These are phyloP conservation scores for Rhypophila decipiens DNA, from an alignment of 495 filamentous ascomycete genomes.

Conservation along the genomic window DNA sequence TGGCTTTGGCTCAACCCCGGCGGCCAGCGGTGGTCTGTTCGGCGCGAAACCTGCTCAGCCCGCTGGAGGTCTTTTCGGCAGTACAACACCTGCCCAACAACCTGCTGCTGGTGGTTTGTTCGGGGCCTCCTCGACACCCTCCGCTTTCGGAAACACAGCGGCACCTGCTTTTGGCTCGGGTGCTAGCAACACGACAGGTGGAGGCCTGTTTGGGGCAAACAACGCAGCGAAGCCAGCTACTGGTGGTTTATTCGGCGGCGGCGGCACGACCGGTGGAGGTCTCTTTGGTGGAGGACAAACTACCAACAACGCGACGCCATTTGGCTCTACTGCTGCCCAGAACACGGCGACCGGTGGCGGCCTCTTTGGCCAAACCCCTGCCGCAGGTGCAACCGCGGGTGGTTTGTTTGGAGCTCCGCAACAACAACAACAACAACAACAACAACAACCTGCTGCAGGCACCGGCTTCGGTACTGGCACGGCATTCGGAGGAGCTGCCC, in stretches of 20 bases:
- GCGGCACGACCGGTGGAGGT: not conserved
- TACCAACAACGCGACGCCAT: not conserved
- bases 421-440: constrained; percentile 1
- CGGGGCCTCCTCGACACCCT: not conserved
- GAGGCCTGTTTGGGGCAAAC: not conserved
- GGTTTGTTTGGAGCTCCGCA: constrained; percentile 42
- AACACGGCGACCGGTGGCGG: not conserved
- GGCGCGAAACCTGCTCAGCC: constrained; percentile 31
- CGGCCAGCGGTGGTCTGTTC: constrained; percentile 46
- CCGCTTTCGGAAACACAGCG: not conserved
- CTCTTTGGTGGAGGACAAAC: not conserved
- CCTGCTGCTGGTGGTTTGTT: constrained; percentile 16
- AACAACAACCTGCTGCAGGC: constrained; percentile 9
- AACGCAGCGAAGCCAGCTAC: not conserved
- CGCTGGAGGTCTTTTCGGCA: constrained; percentile 27
- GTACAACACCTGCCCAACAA: constrained; percentile 15
- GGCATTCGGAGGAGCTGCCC: constrained; percentile 27
- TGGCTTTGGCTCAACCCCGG: constrained; percentile 37
- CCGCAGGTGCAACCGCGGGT: constrained; percentile 16
- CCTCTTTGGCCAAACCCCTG: not conserved
- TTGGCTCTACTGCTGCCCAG: not conserved
- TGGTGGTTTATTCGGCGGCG: not conserved
- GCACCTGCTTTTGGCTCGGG: constrained; percentile 23
- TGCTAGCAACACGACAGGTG: not conserved
- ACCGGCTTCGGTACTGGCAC: constrained; percentile 14